Evolutionary conservation across 1,284 basidiomycete genomes (phyloP).

Genomic region (Cutaneotrichosporon dermatis): DNA sequence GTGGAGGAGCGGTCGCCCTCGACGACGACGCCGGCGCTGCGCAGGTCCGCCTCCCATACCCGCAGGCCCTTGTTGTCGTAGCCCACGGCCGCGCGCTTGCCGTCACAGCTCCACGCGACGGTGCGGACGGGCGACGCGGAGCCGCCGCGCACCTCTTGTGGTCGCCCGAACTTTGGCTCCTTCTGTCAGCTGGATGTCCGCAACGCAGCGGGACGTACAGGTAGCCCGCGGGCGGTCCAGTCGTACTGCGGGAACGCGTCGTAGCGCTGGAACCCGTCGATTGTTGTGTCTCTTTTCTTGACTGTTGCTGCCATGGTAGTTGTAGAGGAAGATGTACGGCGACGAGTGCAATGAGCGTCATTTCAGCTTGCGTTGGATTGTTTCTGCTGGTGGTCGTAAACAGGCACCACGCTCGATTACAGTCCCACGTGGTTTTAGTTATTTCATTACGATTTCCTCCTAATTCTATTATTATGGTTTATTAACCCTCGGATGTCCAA

Average conservation of each 20-base stretch:
- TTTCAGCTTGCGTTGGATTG: not conserved
- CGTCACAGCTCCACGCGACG: constrained; percentile 31
- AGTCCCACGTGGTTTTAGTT: too few species aligned
- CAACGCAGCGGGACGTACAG: constrained; percentile 13
- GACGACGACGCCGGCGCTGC: not conserved
- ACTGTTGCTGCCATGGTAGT: not conserved
- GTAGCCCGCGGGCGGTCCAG: constrained; percentile 23
- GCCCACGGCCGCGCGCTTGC: constrained; percentile 25
- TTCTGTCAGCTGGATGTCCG: constrained; percentile 4
- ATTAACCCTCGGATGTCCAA: too few species aligned
- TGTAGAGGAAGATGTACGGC: not conserved
- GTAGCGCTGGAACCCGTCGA: constrained; percentile 18
- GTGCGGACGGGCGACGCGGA: constrained; percentile 24
- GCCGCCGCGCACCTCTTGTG: constrained; percentile 27
- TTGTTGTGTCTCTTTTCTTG: not conserved
- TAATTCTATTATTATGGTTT: too few species aligned
- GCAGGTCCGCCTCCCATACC: constrained; percentile 24
- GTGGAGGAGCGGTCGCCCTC: constrained; percentile 13
- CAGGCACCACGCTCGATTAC: too few species aligned
- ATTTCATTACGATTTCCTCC: not conserved
- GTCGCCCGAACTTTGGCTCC: constrained; percentile 21
- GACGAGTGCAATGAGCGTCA: not conserved
- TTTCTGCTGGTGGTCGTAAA: not conserved
- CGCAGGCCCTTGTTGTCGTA: constrained; percentile 27
- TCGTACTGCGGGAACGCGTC: constrained; percentile 23